Percentiles rank a stretch among this genome's conserved stretches.
Conservation (phyloP, 23 red algal genomes). For the Cyanidioschyzon merolae region DNA sequence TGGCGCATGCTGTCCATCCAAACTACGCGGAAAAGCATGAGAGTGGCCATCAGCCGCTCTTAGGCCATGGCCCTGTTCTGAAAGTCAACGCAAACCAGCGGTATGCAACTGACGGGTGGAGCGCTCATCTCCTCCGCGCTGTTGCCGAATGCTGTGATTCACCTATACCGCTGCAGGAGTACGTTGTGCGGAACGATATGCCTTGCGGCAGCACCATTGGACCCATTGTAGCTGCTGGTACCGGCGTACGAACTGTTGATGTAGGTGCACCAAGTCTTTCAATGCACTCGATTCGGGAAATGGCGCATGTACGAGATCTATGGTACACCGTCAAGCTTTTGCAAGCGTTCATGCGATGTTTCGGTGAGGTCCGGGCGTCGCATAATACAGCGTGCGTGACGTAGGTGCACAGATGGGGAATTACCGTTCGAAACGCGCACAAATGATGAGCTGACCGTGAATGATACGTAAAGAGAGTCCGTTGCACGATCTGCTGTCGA, state of each 20-base stretch:
- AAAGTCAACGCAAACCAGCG: constrained; percentile 85
- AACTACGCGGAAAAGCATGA: constrained; percentile 68
- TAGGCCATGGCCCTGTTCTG: constrained; percentile 47
- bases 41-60: constrained; percentile 34
- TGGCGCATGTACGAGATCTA: constrained; percentile 40
- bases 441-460: no score
- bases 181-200: constrained; percentile 81
- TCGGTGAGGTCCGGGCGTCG: no score
- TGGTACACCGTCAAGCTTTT: background rate
- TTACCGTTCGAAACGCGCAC: no score
- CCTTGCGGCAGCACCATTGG: constrained; percentile 77
- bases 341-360: background rate
- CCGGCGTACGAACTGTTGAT: constrained; percentile 74
- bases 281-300: constrained; percentile 80
- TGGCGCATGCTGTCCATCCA: constrained; percentile 80
- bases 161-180: constrained; percentile 31
- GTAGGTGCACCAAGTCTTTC: constrained; percentile 53
- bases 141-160: constrained; percentile 13
- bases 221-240: constrained; percentile 41
- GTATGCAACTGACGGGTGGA: constrained; percentile 46
- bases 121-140: constrained; percentile 29
- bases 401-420: no score
- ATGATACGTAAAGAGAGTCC: no score
- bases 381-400: no score
- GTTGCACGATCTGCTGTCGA: no score